Percentiles rank a stretch among this genome's conserved stretches.
These are phyloP conservation scores for Endogone sp. DNA, from an alignment of 192 early-diverging fungal species.

Conservation along the genomic window DNA sequence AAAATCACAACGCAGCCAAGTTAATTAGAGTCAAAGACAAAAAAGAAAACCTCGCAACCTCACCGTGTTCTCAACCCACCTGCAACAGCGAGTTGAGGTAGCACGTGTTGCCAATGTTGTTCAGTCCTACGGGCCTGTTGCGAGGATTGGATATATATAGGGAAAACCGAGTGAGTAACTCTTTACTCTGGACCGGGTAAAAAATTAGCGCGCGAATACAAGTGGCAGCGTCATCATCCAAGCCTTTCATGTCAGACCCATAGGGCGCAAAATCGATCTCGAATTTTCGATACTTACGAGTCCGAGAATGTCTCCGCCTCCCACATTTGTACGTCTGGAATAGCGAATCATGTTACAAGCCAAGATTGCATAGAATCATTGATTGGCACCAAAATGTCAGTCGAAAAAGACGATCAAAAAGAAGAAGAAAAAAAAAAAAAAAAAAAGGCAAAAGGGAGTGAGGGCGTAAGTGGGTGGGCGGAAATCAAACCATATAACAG, in stretches of 20 bases:
- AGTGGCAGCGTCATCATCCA: conserved; percentile 1
- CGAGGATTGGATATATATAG: conserved; percentile 6
- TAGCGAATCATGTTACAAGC: too few relatives aligned
- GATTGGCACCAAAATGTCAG: too few relatives aligned
- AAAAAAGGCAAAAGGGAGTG: neutral
- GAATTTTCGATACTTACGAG: conserved; percentile 9
- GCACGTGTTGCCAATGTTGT: conserved; percentile 87
- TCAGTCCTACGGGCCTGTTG: conserved; percentile 63
- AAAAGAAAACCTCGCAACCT: neutral
- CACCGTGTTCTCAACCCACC: conserved; percentile 11
- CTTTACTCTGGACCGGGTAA: too few relatives aligned
- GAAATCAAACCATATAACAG: too few relatives aligned
- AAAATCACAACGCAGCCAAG: neutral
- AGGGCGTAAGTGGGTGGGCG: too few relatives aligned
- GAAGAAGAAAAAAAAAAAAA: neutral
- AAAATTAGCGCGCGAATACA: too few relatives aligned
- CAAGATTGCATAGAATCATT: too few relatives aligned
- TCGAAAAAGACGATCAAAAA: too few relatives aligned
- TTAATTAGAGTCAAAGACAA: neutral
- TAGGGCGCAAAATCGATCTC: too few relatives aligned
- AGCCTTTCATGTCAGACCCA: neutral
- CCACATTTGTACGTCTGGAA: neutral
- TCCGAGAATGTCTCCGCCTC: conserved; percentile 7
- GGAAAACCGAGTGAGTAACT: conserved; percentile 22
- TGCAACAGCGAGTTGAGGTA: conserved; percentile 83